A percentile compares a stretch with the other conserved stretches of the same genome.
Evolutionary conservation across 139 green algal species (phyloP).

Genomic region (Chlamydomonas sphaeroides): DNA sequence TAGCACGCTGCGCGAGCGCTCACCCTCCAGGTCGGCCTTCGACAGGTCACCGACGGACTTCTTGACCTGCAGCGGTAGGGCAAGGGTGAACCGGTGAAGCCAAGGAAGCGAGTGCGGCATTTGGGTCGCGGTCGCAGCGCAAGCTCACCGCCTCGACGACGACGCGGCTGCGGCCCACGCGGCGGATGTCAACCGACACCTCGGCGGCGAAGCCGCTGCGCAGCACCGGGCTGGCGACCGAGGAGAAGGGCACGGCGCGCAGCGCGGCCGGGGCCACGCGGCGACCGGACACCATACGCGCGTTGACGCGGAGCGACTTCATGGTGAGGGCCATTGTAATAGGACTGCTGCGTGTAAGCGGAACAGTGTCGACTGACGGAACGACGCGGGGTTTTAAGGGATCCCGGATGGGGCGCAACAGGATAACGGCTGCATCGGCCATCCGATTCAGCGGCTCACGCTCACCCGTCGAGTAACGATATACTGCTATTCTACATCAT

Average conservation of each 20-base stretch:
- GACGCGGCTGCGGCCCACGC: constrained; percentile 33
- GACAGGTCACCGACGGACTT: constrained; percentile 91
- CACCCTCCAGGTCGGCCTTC: constrained; percentile 96
- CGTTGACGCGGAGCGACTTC: constrained; percentile 18
- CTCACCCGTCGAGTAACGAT: no score
- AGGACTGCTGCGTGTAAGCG: no score
- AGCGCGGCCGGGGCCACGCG: constrained; percentile 29
- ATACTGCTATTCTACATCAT: no score
- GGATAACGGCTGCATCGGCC: no score
- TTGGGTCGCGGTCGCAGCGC: no score
- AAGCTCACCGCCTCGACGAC: constrained; percentile 44
- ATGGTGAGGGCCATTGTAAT: constrained; percentile 39
- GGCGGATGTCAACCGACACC: constrained; percentile 13
- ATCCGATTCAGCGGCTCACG: no score
- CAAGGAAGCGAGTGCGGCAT: no score
- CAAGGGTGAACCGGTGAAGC: no score
- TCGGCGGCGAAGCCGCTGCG: constrained; percentile 27
- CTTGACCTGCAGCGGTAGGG: constrained; percentile 65
- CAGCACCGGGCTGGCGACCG: constrained; percentile 13
- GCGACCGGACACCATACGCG: constrained; percentile 27
- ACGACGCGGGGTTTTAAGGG: no score
- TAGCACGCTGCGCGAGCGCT: constrained; percentile 50
- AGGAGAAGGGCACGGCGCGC: constrained; percentile 29
- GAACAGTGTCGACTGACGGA: no score
- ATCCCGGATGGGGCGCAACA: no score